Conservation (phyloP, 768 basidiomycete species). For the Mycena capillaripes region DNA sequence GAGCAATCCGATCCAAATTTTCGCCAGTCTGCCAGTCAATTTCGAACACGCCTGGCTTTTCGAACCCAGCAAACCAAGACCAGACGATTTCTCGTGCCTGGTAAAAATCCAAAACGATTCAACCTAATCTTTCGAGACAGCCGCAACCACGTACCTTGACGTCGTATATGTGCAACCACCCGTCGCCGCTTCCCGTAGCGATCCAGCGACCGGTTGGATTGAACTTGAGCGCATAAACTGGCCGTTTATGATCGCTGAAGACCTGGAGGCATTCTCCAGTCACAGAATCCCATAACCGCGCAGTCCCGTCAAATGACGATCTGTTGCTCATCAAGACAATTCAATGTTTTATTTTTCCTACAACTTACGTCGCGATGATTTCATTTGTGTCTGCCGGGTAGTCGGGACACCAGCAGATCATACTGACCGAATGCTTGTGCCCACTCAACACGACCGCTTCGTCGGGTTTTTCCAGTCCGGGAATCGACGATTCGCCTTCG, state of each 20-base stretch:
- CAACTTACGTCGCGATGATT: slow-evolving; percentile 77
- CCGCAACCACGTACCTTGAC: slow-evolving; percentile 60
- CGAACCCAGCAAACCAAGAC: slow-evolving; percentile 73
- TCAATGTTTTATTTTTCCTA: slow-evolving; percentile 2
- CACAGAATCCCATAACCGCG: slow-evolving; percentile 86
- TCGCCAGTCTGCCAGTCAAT: slow-evolving; percentile 76
- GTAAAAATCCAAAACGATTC: slow-evolving; percentile 26
- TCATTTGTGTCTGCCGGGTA: slow-evolving; percentile 65
- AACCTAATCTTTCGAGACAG: not conserved
- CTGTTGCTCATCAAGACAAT: slow-evolving; percentile 50
- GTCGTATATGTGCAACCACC: slow-evolving; percentile 80
- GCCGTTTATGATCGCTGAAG: slow-evolving; percentile 78
- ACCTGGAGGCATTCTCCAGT: slow-evolving; percentile 82
- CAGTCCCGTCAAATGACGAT: slow-evolving; percentile 85
- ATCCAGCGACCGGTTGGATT: slow-evolving; percentile 81
- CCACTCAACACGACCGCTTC: slow-evolving; percentile 66
- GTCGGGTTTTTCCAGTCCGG: slow-evolving; percentile 55
- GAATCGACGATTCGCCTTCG: slow-evolving; percentile 60
- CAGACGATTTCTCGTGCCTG: slow-evolving; percentile 66
- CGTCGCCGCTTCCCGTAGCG: slow-evolving; percentile 86
- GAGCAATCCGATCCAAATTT: slow-evolving; percentile 72
- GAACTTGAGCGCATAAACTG: slow-evolving; percentile 82
- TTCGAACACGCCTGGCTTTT: slow-evolving; percentile 79
- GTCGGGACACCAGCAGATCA: slow-evolving; percentile 78
- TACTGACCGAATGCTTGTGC: slow-evolving; percentile 75